Percentiles rank a stretch among this genome's conserved stretches.
Conservation (phyloP, 305 asterid species). For the Fraxinus greggii region DNA sequence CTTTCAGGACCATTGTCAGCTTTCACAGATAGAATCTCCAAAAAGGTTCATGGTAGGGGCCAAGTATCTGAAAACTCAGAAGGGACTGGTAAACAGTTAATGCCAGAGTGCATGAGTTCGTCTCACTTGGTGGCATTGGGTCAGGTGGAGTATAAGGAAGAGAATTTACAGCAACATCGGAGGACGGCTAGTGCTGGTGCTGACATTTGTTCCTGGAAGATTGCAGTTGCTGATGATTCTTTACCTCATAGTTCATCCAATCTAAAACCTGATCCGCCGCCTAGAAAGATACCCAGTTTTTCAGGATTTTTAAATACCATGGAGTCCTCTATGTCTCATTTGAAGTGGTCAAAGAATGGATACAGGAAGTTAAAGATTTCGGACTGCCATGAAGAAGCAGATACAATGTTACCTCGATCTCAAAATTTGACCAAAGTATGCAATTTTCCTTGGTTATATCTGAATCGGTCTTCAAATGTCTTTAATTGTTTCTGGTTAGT, state of each 20-base stretch:
- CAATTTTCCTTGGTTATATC: slow-evolving; percentile 19
- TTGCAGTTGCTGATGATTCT: slow-evolving; percentile 52
- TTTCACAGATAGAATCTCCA: slow-evolving; percentile 26
- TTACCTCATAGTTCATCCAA: slow-evolving; percentile 33
- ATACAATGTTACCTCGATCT: slow-evolving; percentile 47
- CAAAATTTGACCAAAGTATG: slow-evolving; percentile 64
- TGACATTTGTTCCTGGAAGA: slow-evolving; percentile 75
- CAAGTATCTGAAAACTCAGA: slow-evolving; percentile 26
- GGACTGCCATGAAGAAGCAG: slow-evolving; percentile 56
- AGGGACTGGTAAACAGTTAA: slow-evolving; percentile 33
- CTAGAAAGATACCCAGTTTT: slow-evolving; percentile 74
- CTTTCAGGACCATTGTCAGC: slow-evolving; percentile 55
- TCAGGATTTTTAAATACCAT: slow-evolving; percentile 65
- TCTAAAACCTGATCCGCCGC: slow-evolving; percentile 51
- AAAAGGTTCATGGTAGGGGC: slow-evolving; percentile 31
- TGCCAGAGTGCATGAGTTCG: slow-evolving; percentile 47
- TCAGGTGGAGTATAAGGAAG: slow-evolving; percentile 46
- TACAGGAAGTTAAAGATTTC: slow-evolving; percentile 63
- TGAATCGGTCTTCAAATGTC: not conserved
- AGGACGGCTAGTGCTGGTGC: slow-evolving; percentile 95
- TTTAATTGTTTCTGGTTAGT: slow-evolving; percentile 18
- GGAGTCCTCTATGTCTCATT: slow-evolving; percentile 63
- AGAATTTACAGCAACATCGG: slow-evolving; percentile 62
- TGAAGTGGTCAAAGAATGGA: slow-evolving; percentile 79
- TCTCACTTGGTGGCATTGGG: slow-evolving; percentile 47